phyloP scores from a whole-genome alignment of 257 asterid species.

The Linderniella brevidens region DNA sequence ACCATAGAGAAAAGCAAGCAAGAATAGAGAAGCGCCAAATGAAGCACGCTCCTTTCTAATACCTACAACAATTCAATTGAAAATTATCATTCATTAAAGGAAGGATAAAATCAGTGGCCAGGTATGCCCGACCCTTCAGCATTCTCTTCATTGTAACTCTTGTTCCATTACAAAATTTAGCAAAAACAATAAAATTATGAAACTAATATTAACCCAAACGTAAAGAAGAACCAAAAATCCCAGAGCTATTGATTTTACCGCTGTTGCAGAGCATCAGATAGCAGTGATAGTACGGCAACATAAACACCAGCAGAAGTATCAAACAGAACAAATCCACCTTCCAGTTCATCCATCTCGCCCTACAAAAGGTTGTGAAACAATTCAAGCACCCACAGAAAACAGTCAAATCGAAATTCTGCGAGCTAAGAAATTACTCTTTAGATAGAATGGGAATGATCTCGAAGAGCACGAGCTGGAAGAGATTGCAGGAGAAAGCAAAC shows the following conservation, averaged over 20 bases:
- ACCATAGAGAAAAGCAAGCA: constrained; percentile 75
- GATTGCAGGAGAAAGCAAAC: constrained; percentile 90
- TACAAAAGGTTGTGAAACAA: constrained; percentile 13
- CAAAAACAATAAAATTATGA: no score
- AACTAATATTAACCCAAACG: no score
- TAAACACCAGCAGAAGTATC: constrained; percentile 77
- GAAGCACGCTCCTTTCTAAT: constrained; percentile 81
- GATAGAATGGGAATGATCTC: constrained; percentile 88
- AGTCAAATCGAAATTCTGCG: constrained; percentile 1
- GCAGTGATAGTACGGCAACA: constrained; percentile 96
- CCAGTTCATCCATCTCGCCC: constrained; percentile 99
- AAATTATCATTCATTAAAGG: no score
- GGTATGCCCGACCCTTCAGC: no score
- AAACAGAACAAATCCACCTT: constrained; percentile 93
- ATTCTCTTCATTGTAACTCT: no score
- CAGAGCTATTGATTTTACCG: constrained; percentile 27
- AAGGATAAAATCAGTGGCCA: no score
- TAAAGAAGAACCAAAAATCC: no score
- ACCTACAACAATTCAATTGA: constrained; percentile 30
- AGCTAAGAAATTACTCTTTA: constrained; percentile 36
- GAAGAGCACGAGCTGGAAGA: constrained; percentile 84
- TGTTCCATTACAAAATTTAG: no score
- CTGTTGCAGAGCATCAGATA: constrained; percentile 71
- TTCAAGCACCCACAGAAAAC: not conserved
- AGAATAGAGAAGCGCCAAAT: constrained; percentile 62